Conservation (phyloP, 306 rosid genomes). For the Begonia fuchsioides region DNA sequence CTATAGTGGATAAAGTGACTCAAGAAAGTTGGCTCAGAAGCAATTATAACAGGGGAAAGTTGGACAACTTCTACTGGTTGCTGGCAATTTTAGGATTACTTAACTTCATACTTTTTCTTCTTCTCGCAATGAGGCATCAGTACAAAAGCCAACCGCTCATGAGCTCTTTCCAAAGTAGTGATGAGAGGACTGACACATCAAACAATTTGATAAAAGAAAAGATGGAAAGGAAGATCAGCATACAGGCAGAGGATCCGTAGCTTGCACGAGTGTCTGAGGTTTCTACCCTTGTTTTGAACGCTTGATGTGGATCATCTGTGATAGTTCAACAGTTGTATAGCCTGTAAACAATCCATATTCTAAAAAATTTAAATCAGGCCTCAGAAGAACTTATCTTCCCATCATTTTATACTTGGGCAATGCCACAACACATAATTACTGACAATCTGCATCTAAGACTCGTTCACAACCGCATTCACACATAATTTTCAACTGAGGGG, state of each 20-base stretch:
- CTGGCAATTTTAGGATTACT: constrained; percentile 53
- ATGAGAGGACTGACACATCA: constrained; percentile 35
- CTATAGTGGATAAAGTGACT: constrained; percentile 55
- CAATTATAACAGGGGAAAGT: constrained; percentile 39
- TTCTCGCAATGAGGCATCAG: constrained; percentile 59
- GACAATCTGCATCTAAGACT: too few relatives aligned
- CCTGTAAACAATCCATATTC: not conserved
- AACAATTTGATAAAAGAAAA: constrained; percentile 22
- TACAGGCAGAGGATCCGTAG: constrained; percentile 38
- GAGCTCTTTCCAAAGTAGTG: constrained; percentile 12
- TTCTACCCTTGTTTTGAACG: too few relatives aligned
- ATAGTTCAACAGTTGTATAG: not conserved
- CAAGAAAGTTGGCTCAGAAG: constrained; percentile 60
- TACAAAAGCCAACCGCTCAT: constrained; percentile 37
- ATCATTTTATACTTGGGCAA: too few relatives aligned
- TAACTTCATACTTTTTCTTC: constrained; percentile 47
- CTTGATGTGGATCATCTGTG: not conserved
- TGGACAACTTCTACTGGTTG: constrained; percentile 67
- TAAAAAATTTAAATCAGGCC: not conserved
- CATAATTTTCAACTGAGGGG: too few relatives aligned
- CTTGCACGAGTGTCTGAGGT: not conserved
- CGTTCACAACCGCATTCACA: too few relatives aligned
- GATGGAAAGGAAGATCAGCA: constrained; percentile 14
- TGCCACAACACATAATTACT: too few relatives aligned
- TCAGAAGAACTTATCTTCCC: too few relatives aligned